These are phyloP conservation scores for Amanita pallidorosea DNA, from an alignment of 768 basidiomycete genomes.

Conservation along the genomic window DNA sequence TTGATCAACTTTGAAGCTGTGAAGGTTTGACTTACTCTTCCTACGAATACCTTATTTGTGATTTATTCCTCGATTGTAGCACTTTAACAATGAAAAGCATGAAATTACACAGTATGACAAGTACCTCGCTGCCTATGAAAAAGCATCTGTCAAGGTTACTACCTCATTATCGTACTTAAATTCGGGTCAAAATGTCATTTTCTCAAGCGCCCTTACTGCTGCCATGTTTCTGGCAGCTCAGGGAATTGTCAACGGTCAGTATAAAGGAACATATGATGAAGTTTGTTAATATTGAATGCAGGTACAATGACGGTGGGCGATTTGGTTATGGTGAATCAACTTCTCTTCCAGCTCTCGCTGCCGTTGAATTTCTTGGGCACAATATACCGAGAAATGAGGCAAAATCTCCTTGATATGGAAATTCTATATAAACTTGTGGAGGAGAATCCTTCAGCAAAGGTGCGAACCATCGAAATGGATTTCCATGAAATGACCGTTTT, in stretches of 20 bases:
- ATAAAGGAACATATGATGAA: neutral
- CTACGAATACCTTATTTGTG: constrained; percentile 2
- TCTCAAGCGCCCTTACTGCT: constrained; percentile 83
- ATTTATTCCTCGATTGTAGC: constrained; percentile 31
- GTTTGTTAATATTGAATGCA: constrained; percentile 16
- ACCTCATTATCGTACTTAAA: constrained; percentile 91
- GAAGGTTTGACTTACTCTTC: constrained; percentile 45
- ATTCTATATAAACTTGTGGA: constrained; percentile 83
- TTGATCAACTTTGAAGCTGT: constrained; percentile 98
- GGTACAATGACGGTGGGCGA: constrained; percentile 98
- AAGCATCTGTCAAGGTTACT: constrained; percentile 87
- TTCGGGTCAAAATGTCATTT: constrained; percentile 95
- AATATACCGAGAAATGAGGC: constrained; percentile 93
- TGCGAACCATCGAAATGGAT: constrained; percentile 15
- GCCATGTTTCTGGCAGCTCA: constrained; percentile 97
- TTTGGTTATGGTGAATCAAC: constrained; percentile 97
- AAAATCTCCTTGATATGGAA: constrained; percentile 97
- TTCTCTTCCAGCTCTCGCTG: constrained; percentile 93
- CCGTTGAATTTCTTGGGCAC: constrained; percentile 97
- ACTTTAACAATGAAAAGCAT: constrained; percentile 94
- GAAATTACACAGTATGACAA: constrained; percentile 91
- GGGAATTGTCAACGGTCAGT: constrained; percentile 77
- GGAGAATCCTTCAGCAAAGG: constrained; percentile 63
- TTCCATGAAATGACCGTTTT: neutral
- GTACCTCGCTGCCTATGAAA: constrained; percentile 78